Base-by-base conservation (phyloP, 805 yeast genomes). In the Saccharomycopsis microspora region DNA sequence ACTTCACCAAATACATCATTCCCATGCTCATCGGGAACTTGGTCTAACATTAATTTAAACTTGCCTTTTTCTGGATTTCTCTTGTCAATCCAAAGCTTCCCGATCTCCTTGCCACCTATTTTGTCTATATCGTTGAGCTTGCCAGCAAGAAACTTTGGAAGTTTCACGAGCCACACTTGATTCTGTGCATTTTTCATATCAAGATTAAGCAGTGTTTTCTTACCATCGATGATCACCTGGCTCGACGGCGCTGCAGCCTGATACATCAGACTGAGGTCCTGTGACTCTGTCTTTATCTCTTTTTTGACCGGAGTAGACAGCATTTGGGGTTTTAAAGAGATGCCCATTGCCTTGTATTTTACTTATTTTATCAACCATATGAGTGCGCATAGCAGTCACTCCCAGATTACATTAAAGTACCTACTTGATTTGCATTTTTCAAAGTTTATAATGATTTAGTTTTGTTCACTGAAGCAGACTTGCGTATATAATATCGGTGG, bases 141-240 rank as follows among this genome's bases (percentile, higher is more conserved):
- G 39, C 82, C 85, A 32, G 95, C 83, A 52, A 93, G 67, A 58
- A 87, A 87, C 59, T 85, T 79, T 1, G 98, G 97, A 58, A 93
- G 67, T 56, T 93, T 77, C 29, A 93, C 95, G 28, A 93, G 69
- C 98, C 97, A 93, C 39, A 93, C 81, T 56, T 87, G 87, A 57
- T 83, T 81, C 43, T 66, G 70, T 10, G 81, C 76, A 32, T 70
- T 67, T 1, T 70, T 53, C 45, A 88, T 64, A 59, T 88, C 85
- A 63, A 93, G 69, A 62, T 93, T 94, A 32, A 89, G 71, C 9
- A 85, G 72, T 64, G 83, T 95, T 57, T 82, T 49, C 37, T 49
- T 48, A 30, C 54, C 54, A 33, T 51, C 54, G 39, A 51, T 42
- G 6, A 51, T 51, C 34, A 51, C 53, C 10, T 48, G 41, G 33